These are phyloP conservation scores for Fusarium foetens DNA, from an alignment of 2,329 filamentous ascomycete genomes.

Conservation along the genomic window DNA sequence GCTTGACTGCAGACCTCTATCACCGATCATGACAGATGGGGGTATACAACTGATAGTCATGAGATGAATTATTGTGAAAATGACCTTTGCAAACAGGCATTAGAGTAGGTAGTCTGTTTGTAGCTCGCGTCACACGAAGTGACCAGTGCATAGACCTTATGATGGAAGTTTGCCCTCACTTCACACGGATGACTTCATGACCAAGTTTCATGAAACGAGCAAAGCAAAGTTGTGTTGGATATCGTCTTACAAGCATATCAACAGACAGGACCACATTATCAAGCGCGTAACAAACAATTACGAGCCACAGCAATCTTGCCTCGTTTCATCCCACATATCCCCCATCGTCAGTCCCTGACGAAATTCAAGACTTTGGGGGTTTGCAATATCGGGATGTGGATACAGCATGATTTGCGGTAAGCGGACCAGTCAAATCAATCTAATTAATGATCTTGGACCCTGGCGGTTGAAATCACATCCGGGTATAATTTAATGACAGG, in stretches of 20 bases:
- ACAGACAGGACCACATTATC: too few species aligned
- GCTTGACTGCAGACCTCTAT: background rate
- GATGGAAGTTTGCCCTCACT: background rate
- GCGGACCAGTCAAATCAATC: constrained; percentile 4
- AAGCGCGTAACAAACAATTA: background rate
- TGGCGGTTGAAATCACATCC: background rate
- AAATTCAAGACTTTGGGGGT: constrained; percentile 24
- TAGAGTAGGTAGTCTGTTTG: background rate
- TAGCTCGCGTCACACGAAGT: background rate
- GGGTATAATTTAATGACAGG: background rate
- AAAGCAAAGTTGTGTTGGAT: background rate
- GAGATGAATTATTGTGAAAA: background rate
- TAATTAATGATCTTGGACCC: background rate
- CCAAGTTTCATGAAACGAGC: background rate
- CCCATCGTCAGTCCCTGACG: background rate
- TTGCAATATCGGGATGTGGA: background rate
- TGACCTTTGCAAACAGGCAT: background rate
- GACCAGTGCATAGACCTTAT: background rate
- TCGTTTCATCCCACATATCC: background rate
- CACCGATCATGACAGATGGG: background rate
- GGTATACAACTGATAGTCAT: too few species aligned
- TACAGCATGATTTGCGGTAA: background rate
- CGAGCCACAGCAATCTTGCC: background rate
- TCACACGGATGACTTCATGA: background rate
- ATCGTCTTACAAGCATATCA: background rate